Evolutionary conservation across 2,329 filamentous ascomycete genomes (phyloP), one percentile per base, ranked within the genome.

Genomic region (Talaromyces sp.): DNA sequence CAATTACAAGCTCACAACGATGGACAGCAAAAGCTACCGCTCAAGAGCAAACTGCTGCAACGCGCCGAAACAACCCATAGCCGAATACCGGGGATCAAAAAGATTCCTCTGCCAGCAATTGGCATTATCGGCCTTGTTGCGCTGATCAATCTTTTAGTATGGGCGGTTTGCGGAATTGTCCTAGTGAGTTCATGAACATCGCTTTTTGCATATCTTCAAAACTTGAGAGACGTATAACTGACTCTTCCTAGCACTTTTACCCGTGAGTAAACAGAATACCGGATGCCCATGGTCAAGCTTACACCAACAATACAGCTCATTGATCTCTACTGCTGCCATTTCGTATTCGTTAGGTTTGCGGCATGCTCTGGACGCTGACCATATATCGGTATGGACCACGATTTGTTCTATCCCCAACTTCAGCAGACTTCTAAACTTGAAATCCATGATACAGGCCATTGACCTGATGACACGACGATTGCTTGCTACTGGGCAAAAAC

Each of bases 341-440:
- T 88, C 93, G 28, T 98, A 96, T 75, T 91, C 91, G 0, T 84
- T 98, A 11, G 93, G 93, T 2, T 84, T 98, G 13, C 89, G 93
- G 49, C 93, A 98, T 80, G 93, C 93, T n/a, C 85, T 98, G 52
- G 95, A 98, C 71, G 95, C 93, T n/a, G 93, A 98, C 76, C 95
- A 98, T 72, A 91, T 91, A 65, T 87, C 85, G 47, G 81, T 83
- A 74, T 47, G 69, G 61, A 15, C 28, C 27, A 11, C n/a, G 3
- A 17, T 53, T 25, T 54, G 9, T 13, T 8, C 5, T 19, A 53
- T 19, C 49, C 15, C 22, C 25, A 53, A 53, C 2, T 27, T 22
- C 27, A 19, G 4, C 15, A 54, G 62, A 51, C 1, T 53, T 30
- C 17, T 27, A 32, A 27, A 8, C 25, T 11, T 30, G 49, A 9